Evolutionary conservation across 1,284 basidiomycete species (phyloP).

Genomic region (Dichomitus squalens): DNA sequence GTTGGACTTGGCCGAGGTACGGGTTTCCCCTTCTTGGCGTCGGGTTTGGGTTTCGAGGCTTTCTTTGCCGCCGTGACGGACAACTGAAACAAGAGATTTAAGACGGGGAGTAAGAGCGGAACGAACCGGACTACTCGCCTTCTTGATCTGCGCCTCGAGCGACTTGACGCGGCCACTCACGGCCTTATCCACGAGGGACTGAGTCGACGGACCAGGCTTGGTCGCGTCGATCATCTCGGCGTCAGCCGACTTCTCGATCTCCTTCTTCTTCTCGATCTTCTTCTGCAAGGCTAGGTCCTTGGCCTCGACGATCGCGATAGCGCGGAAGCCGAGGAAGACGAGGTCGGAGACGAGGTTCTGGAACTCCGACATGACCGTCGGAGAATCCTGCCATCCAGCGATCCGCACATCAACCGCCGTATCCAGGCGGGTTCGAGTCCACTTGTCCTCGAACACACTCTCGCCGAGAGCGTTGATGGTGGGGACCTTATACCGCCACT

Average conservation of each 20-base stretch:
- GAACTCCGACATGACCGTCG: not conserved
- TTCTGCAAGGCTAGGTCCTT: not conserved
- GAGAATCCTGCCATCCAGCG: not conserved
- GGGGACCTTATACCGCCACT: not conserved
- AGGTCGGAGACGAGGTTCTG: not conserved
- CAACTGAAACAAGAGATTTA: not conserved
- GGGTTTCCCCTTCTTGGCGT: not conserved
- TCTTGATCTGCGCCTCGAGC: not conserved
- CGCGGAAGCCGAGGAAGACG: not conserved
- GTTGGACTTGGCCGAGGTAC: not conserved
- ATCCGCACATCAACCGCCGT: not conserved
- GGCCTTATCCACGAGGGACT: slow-evolving; percentile 24
- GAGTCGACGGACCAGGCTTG: slow-evolving; percentile 22
- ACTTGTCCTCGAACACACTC: too few relatives aligned
- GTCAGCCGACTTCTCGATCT: not conserved
- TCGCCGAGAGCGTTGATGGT: not conserved
- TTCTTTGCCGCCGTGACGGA: not conserved
- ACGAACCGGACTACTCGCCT: not conserved
- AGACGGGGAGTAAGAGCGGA: not conserved
- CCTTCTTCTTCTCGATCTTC: slow-evolving; percentile 8
- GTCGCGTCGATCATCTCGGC: slow-evolving; percentile 23
- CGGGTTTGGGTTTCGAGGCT: not conserved
- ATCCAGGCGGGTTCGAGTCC: too few relatives aligned
- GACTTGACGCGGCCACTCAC: slow-evolving; percentile 9
- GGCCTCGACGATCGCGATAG: not conserved